phyloP scores from a whole-genome alignment of 495 filamentous ascomycete genomes.

The Cercophora sp. region DNA sequence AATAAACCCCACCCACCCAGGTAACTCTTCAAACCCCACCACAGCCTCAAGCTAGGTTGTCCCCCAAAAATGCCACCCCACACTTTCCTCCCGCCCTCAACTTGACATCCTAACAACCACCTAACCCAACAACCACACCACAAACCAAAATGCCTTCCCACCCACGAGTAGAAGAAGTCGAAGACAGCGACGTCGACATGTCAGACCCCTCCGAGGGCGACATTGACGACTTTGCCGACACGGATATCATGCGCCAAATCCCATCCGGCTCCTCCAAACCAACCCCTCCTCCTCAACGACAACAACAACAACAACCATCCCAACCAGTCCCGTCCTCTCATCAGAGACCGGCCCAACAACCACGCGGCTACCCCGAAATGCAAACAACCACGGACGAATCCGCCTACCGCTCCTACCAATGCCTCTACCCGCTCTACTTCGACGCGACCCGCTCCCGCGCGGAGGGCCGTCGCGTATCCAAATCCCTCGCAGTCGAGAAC shows the following conservation, averaged over 20 bases:
- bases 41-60: slow-evolving; percentile 1
- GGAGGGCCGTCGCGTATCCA: slow-evolving; percentile 73
- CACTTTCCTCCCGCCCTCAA: slow-evolving; percentile 5
- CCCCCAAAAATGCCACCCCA: slow-evolving; percentile 8
- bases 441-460: slow-evolving; percentile 69
- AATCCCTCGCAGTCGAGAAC: slow-evolving; percentile 69
- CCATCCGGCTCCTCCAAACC: slow-evolving; percentile 6
- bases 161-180: slow-evolving; percentile 84
- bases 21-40: no score
- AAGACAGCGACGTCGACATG: slow-evolving; percentile 69
- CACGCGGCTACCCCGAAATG: slow-evolving; percentile 28
- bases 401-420: slow-evolving; percentile 73
- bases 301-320: slow-evolving; percentile 13
- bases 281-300: slow-evolving; percentile 27
- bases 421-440: slow-evolving; percentile 94
- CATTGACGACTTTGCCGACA: slow-evolving; percentile 52
- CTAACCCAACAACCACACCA: slow-evolving; percentile 8
- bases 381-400: slow-evolving; percentile 45
- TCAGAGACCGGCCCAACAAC: no score
- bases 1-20: no score
- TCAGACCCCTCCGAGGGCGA: slow-evolving; percentile 72
- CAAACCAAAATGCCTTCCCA: slow-evolving; percentile 63
- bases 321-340: no score
- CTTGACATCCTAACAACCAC: slow-evolving; percentile 2
- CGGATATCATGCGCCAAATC: slow-evolving; percentile 38